Evolutionary conservation across 768 basidiomycete genomes (phyloP).

Genomic region (Phylloporus sp.): DNA sequence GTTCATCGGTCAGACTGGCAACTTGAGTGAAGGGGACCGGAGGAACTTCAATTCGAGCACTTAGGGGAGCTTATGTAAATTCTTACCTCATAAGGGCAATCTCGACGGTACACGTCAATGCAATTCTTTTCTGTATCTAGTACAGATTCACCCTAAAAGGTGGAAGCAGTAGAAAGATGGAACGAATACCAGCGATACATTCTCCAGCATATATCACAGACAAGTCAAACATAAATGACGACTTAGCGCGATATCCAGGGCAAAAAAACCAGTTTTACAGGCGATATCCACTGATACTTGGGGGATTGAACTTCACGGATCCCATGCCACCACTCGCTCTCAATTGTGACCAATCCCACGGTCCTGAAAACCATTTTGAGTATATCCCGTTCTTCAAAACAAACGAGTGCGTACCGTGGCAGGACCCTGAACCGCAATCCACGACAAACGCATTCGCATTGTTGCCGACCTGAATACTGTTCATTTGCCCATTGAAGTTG

Average conservation of each 20-base stretch:
- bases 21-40: not conserved
- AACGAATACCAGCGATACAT: too few relatives aligned
- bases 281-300: conserved; percentile 31
- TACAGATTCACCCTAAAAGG: too few relatives aligned
- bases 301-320: conserved; percentile 26
- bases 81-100: not conserved
- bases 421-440: conserved; percentile 51
- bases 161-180: too few relatives aligned
- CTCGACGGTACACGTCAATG: too few relatives aligned
- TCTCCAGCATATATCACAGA: too few relatives aligned
- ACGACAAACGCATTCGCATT: conserved; percentile 45
- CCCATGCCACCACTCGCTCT: conserved; percentile 43
- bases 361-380: conserved; percentile 28
- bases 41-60: not conserved
- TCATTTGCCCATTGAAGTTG: conserved; percentile 41
- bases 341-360: conserved; percentile 49
- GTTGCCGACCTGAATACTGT: conserved; percentile 38
- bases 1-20: conserved; percentile 6
- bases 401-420: conserved; percentile 36
- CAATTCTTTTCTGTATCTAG: too few relatives aligned
- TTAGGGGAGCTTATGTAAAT: not conserved
- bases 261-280: conserved; percentile 10
- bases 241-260: not conserved
- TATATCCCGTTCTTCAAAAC: not conserved
- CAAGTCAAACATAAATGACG: too few relatives aligned